Conservation (phyloP, 768 basidiomycete genomes). For the Infundibulicybe gibba region DNA sequence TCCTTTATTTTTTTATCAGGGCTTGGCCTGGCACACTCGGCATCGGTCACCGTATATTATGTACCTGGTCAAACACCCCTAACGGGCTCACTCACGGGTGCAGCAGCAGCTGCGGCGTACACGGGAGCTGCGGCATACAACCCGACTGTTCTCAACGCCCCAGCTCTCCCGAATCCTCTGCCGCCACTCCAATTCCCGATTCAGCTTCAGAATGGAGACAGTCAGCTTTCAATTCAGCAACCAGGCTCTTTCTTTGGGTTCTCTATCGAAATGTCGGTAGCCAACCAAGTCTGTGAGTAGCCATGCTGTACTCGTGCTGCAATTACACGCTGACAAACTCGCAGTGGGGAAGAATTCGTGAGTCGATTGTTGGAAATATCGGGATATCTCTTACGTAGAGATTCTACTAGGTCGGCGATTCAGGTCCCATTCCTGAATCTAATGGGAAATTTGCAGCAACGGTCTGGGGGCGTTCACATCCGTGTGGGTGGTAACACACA, state of each 20-base stretch:
- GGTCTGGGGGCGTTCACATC: slow-evolving; percentile 60
- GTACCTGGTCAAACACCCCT: slow-evolving; percentile 3
- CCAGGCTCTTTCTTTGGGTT: slow-evolving; percentile 49
- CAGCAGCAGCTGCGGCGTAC: slow-evolving; percentile 25
- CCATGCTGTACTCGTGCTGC: background rate
- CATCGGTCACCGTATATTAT: slow-evolving; percentile 8
- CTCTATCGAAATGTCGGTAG: slow-evolving; percentile 57
- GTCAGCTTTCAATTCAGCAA: slow-evolving; percentile 19
- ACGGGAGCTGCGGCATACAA: slow-evolving; percentile 50
- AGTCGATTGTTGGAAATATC: background rate
- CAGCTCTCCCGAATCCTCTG: slow-evolving; percentile 45
- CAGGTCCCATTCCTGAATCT: slow-evolving; percentile 75
- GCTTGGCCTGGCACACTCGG: too few species aligned
- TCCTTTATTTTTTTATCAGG: too few species aligned
- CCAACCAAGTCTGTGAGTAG: slow-evolving; percentile 46
- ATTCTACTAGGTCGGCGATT: slow-evolving; percentile 33
- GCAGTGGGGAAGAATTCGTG: background rate
- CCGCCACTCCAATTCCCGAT: slow-evolving; percentile 40
- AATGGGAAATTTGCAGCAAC: slow-evolving; percentile 64
- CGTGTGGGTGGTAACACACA: slow-evolving; percentile 82
- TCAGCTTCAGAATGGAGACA: slow-evolving; percentile 31
- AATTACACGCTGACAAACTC: background rate
- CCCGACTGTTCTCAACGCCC: slow-evolving; percentile 43
- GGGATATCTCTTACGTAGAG: background rate
- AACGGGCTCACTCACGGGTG: background rate